Evolutionary conservation across 2,329 filamentous ascomycete genomes (phyloP).

Genomic region (Pseudogymnoascus sp.): DNA sequence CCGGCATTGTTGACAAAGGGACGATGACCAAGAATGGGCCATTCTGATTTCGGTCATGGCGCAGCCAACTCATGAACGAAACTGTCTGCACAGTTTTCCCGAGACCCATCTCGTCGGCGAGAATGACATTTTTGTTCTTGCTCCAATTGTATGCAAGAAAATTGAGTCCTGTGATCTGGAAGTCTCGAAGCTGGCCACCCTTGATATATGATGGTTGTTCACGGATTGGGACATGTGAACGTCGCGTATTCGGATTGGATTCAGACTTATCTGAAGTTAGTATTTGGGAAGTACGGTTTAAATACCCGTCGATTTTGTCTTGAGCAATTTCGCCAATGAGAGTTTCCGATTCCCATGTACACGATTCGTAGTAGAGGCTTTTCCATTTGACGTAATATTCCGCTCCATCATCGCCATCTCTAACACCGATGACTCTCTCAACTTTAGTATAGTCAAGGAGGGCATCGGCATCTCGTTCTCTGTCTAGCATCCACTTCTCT

Average conservation of each 20-base stretch:
- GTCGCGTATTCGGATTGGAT: slow-evolving; percentile 67
- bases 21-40: slow-evolving; percentile 97
- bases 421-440: slow-evolving; percentile 82
- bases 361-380: slow-evolving; percentile 84
- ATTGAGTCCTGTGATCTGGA: slow-evolving; percentile 90
- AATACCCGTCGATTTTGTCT: slow-evolving; percentile 82
- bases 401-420: slow-evolving; percentile 64
- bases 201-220: slow-evolving; percentile 79
- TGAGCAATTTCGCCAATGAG: slow-evolving; percentile 75
- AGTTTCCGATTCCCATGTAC: slow-evolving; percentile 82
- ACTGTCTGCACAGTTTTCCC: slow-evolving; percentile 98
- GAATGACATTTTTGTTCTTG: slow-evolving; percentile 86
- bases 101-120: slow-evolving; percentile 97
- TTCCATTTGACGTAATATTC: slow-evolving; percentile 99
- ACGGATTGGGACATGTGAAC: slow-evolving; percentile 65
- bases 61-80: slow-evolving; percentile 93
- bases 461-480: slow-evolving; percentile 82
- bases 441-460: slow-evolving; percentile 87
- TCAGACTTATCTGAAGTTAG: slow-evolving; percentile 77
- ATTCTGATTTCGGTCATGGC: slow-evolving; percentile 81
- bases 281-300: slow-evolving; percentile 74
- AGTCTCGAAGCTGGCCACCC: slow-evolving; percentile 78
- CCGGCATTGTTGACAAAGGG: slow-evolving; percentile 91
- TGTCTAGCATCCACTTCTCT: slow-evolving; percentile 92
- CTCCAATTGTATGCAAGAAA: slow-evolving; percentile 97